Conservation (phyloP, 768 basidiomycete species). For the Suillus sp. region DNA sequence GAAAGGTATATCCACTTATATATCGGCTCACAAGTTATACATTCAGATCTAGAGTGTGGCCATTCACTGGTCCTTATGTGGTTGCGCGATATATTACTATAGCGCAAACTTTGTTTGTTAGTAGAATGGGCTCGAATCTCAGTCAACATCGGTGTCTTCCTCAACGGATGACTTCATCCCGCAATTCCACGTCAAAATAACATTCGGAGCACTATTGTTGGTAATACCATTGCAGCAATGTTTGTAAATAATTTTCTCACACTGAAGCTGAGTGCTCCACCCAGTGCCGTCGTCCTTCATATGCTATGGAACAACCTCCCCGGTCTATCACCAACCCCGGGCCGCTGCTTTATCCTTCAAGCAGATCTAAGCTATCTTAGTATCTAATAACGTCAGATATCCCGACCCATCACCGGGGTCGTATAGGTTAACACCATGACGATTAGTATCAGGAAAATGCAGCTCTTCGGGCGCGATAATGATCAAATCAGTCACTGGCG, state of each 20-base stretch:
- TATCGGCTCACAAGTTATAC: not conserved
- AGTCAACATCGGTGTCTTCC: not conserved
- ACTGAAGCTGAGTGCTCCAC: not conserved
- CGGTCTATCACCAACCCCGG: not conserved
- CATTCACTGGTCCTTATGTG: not conserved
- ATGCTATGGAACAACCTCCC: too few relatives aligned
- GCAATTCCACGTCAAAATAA: not conserved
- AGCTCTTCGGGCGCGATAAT: not conserved
- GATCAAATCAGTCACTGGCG: not conserved
- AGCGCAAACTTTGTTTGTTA: not conserved
- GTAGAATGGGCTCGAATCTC: not conserved
- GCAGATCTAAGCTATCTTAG: not conserved
- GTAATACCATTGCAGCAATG: not conserved
- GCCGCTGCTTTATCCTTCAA: not conserved
- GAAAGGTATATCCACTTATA: not conserved
- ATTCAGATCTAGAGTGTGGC: not conserved
- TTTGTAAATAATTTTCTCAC: not conserved
- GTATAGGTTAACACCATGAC: not conserved
- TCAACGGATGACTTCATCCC: not conserved
- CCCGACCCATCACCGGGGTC: not conserved
- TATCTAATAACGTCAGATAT: not conserved
- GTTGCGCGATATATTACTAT: not conserved
- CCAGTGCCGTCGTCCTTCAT: too few relatives aligned
- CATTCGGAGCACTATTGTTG: not conserved
- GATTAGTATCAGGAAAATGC: not conserved